Conservation (phyloP, 164 flowering plant species). For the Annona squamosa region DNA sequence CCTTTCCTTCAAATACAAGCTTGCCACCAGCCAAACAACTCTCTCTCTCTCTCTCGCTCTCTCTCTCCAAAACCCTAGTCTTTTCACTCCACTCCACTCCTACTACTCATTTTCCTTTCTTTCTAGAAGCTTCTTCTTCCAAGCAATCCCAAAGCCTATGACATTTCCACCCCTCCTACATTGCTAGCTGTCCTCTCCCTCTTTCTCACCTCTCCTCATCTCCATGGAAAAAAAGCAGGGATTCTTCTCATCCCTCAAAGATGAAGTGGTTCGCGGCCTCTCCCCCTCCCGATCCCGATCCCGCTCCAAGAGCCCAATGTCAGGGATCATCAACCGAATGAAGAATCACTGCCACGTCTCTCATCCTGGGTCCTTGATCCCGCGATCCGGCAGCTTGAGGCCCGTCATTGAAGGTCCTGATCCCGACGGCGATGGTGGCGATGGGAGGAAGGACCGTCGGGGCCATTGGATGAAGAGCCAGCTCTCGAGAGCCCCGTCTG, state of each 20-base stretch:
- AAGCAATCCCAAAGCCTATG: not conserved
- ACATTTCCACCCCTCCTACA: not conserved
- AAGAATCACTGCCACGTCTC: constrained; percentile 18
- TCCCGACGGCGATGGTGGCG: constrained; percentile 32
- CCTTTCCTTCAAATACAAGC: too few species aligned
- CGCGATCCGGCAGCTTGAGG: constrained; percentile 74
- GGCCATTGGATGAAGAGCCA: constrained; percentile 80
- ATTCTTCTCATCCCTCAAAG: constrained; percentile 64
- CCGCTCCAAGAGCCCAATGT: constrained; percentile 43
- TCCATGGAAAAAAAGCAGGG: constrained; percentile 81
- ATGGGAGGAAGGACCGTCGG: constrained; percentile 47
- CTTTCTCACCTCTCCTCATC: not conserved
- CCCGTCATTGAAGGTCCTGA: constrained; percentile 81
- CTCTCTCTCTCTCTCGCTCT: too few species aligned
- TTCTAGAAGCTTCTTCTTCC: not conserved
- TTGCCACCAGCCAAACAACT: too few species aligned
- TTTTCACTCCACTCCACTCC: not conserved
- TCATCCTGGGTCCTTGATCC: constrained; percentile 39
- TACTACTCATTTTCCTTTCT: not conserved
- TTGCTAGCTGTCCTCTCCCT: not conserved
- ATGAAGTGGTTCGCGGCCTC: constrained; percentile 66
- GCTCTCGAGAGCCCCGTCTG: constrained; percentile 19
- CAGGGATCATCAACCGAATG: constrained; percentile 42
- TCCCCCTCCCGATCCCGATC: constrained; percentile 56
- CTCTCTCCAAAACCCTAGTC: too few species aligned